Evolutionary conservation across 176 grass and related monocot genomes (phyloP), one percentile per base, ranked within the genome.

Genomic region (Musa beccarii): DNA sequence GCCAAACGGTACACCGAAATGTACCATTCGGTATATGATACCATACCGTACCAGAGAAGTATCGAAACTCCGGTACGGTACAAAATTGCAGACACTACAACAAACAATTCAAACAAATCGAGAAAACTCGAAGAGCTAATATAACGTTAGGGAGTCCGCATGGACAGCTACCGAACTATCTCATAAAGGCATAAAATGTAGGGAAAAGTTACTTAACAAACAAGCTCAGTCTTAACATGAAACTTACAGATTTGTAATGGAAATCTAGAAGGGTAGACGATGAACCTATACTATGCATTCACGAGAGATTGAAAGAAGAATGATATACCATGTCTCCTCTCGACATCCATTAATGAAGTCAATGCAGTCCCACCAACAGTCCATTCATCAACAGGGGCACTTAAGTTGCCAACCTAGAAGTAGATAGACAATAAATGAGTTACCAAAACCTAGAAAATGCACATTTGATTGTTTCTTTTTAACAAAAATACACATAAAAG

Each of bases 321-420:
- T 19, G 25, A 24, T 16, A 80, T 92, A 99, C 96, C 96, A 11
- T 94, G 91, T 64, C 96, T 87, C 79, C 96, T 92, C 86, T 99
- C 96, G 29, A 99, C 96, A 81, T 99, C 96, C 91, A 99, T 99
- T 81, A 99, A 71, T 71, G 96, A 57, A 53, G 96, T 99, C 85
- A 99, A 89, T 16, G 96, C 83, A 72, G 96, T 99, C 71, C 96
- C 96, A 83, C 96, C 96, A 78, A 94, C 91, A 29, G 88, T 99
- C 96, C 96, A 99, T 83, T 99, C 83, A 66, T 92, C 81, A 59
- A 94, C 89, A 72, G 91, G 96, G 63, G 96, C 91, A 75, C 78
- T 78, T 1, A 99, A 88, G 81, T 99, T 99, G 29, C 81, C 85
- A 76, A 95, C 96, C 96, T 99, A 83, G 66, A 77, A 15, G 68